A percentile compares a stretch with the other conserved stretches of the same genome.
These are phyloP conservation scores for Phialophora chinensis DNA, from an alignment of 2,329 filamentous ascomycete species.

Conservation along the genomic window DNA sequence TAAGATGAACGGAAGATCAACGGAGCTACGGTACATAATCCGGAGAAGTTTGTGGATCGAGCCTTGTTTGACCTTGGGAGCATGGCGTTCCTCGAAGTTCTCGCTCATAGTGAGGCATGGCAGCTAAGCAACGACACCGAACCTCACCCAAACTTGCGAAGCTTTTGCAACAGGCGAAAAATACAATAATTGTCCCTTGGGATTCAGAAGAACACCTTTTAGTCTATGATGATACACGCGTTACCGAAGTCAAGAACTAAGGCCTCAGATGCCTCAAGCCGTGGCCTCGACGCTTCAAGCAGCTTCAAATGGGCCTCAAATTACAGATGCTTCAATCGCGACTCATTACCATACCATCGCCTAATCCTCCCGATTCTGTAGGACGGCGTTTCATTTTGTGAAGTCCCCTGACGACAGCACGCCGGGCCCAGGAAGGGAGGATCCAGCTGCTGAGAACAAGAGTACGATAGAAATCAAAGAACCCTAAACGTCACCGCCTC, in stretches of 20 bases:
- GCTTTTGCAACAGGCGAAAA: neutral
- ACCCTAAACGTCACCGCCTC: neutral
- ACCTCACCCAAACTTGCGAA: neutral
- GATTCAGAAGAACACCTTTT: constrained; percentile 5
- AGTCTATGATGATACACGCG: constrained; percentile 11
- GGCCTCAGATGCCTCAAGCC: constrained; percentile 7
- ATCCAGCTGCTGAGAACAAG: neutral
- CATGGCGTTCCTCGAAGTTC: too few species aligned
- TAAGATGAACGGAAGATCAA: neutral
- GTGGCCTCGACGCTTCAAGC: neutral
- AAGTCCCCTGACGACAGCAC: neutral
- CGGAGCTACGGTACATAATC: neutral
- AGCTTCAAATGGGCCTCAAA: neutral
- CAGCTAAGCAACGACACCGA: too few species aligned
- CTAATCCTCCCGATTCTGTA: neutral
- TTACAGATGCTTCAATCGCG: neutral
- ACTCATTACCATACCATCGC: constrained; percentile 1
- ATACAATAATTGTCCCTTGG: neutral
- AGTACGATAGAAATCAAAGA: neutral
- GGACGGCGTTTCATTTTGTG: neutral
- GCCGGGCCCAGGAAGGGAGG: neutral
- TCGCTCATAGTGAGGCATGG: too few species aligned
- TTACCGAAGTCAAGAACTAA: neutral
- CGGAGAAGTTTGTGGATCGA: neutral
- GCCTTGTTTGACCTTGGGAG: neutral